Conservation (phyloP, 2,329 filamentous ascomycete species). For the Apiospora hydei region DNA sequence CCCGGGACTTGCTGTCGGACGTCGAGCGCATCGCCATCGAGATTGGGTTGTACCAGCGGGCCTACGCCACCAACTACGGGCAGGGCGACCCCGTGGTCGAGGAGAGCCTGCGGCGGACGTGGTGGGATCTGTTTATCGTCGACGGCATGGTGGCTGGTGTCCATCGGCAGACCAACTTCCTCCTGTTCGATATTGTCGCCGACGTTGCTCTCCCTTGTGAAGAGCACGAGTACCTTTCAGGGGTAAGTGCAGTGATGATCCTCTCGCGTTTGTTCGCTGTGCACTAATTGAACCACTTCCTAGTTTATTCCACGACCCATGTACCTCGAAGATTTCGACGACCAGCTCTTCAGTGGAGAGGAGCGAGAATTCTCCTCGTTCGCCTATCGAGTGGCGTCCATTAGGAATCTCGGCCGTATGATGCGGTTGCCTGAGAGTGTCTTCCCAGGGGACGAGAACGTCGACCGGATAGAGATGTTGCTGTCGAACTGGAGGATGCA, state of each 20-base stretch:
- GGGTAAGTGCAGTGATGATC: constrained; percentile 51
- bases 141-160: constrained; percentile 87
- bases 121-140: constrained; percentile 86
- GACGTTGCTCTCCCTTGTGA: constrained; percentile 83
- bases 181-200: constrained; percentile 70
- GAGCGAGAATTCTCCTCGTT: constrained; percentile 81
- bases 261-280: neutral
- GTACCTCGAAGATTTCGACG: constrained; percentile 78
- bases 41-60: constrained; percentile 75
- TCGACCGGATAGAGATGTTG: constrained; percentile 59
- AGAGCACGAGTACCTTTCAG: constrained; percentile 72
- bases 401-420: constrained; percentile 79
- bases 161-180: constrained; percentile 73
- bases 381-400: constrained; percentile 82
- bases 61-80: constrained; percentile 71
- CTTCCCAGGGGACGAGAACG: constrained; percentile 60
- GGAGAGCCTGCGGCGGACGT: constrained; percentile 86
- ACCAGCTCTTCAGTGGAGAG: constrained; percentile 74
- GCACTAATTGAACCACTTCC: constrained; percentile 4
- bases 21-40: constrained; percentile 77
- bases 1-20: constrained; percentile 70
- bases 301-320: constrained; percentile 65
- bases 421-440: constrained; percentile 64
- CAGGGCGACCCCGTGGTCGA: constrained; percentile 72
- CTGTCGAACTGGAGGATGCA: constrained; percentile 81